A percentile compares a stretch with the other conserved stretches of the same genome.
Conservation (phyloP, 768 basidiomycete genomes). For the Rhodocollybia butyracea region DNA sequence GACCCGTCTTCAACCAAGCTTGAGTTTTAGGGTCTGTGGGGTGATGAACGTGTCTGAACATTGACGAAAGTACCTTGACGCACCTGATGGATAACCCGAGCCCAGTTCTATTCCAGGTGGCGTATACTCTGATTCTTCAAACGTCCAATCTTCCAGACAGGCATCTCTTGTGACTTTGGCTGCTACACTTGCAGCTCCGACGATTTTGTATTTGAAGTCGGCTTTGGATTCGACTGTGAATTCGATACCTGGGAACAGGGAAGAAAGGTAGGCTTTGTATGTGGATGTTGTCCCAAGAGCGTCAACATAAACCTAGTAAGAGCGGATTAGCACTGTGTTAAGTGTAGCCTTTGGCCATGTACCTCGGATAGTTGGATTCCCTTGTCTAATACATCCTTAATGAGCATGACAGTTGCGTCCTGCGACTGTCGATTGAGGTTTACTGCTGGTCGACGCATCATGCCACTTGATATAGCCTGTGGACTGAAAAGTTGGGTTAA, state of each 20-base stretch:
- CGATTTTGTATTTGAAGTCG: conserved; percentile 94
- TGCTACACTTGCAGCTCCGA: conserved; percentile 95
- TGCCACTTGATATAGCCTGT: conserved; percentile 86
- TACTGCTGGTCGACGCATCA: conserved; percentile 78
- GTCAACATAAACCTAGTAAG: conserved; percentile 84
- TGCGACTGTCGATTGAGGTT: conserved; percentile 90
- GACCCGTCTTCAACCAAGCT: conserved; percentile 70
- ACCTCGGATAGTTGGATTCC: conserved; percentile 83
- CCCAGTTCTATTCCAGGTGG: conserved; percentile 47
- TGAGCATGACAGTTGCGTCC: conserved; percentile 86
- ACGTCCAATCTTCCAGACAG: conserved; percentile 84
- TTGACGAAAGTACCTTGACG: conserved; percentile 9
- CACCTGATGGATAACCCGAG: conserved; percentile 91
- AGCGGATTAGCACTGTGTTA: not conserved
- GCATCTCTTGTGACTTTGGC: conserved; percentile 96
- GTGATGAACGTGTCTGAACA: not conserved
- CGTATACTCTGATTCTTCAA: conserved; percentile 49
- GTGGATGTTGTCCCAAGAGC: conserved; percentile 85
- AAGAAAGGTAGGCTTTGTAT: conserved; percentile 82
- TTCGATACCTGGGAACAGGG: conserved; percentile 74
- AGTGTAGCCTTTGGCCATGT: conserved; percentile 8
- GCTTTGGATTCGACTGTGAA: conserved; percentile 94
- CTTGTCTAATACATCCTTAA: conserved; percentile 76
- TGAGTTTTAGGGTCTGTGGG: conserved; percentile 85
- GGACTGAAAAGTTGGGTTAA: conserved; percentile 49